Evolutionary conservation across 2,329 filamentous ascomycete genomes (phyloP).

Genomic region (Torrubiellomyces zombiae): DNA sequence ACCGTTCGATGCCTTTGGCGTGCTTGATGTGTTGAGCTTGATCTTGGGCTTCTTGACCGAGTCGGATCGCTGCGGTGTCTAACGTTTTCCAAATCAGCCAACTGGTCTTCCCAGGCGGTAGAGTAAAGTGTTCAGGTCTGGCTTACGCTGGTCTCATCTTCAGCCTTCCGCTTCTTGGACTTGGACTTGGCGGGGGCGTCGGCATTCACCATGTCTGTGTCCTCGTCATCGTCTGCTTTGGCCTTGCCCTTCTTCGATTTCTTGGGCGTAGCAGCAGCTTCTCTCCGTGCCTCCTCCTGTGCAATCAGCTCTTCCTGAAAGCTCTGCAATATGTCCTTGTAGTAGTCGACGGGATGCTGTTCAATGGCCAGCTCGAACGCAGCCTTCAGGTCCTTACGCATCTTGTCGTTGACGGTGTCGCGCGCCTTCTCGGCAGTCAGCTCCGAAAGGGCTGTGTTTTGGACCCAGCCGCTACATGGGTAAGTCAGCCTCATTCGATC

Average conservation of each 20-base stretch:
- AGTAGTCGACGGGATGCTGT: slow-evolving; percentile 60
- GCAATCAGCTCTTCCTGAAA: slow-evolving; percentile 49
- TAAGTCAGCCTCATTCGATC: slow-evolving; percentile 5
- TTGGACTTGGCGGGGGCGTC: slow-evolving; percentile 51
- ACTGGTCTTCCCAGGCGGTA: background rate
- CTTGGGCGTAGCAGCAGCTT: slow-evolving; percentile 23
- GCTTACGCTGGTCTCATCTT: slow-evolving; percentile 45
- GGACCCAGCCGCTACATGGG: slow-evolving; percentile 63
- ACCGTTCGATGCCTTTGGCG: slow-evolving; percentile 54
- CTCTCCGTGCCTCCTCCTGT: slow-evolving; percentile 29
- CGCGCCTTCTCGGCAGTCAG: slow-evolving; percentile 59
- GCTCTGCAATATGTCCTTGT: slow-evolving; percentile 62
- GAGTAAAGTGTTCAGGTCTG: too few relatives aligned
- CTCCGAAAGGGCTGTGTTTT: slow-evolving; percentile 66
- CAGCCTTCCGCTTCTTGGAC: slow-evolving; percentile 69
- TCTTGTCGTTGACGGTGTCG: slow-evolving; percentile 54
- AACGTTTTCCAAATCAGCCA: too few relatives aligned
- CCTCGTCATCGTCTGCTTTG: slow-evolving; percentile 38
- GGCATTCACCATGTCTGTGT: slow-evolving; percentile 44
- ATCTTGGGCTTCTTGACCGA: slow-evolving; percentile 54
- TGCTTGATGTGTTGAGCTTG: slow-evolving; percentile 45
- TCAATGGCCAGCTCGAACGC: slow-evolving; percentile 72
- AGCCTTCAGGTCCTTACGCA: slow-evolving; percentile 59
- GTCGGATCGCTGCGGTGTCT: slow-evolving; percentile 42
- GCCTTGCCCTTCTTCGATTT: slow-evolving; percentile 28